These are phyloP conservation scores for Lipomyces starkeyi DNA, from an alignment of 805 yeast species.

Conservation along the genomic window DNA sequence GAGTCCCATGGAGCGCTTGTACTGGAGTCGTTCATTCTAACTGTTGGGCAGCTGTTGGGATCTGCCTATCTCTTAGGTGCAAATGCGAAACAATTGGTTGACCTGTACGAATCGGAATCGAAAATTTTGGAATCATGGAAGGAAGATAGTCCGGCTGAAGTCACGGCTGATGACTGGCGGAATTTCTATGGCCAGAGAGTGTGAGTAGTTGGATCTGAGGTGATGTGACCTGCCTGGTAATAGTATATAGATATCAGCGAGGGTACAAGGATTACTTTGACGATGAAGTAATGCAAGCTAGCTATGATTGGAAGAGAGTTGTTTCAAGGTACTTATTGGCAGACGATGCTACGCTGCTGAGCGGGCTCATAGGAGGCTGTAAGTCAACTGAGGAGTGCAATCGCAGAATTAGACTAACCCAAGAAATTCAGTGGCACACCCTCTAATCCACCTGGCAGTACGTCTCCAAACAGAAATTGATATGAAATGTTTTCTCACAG, in stretches of 20 bases:
- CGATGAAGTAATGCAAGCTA: constrained; percentile 46
- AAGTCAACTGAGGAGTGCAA: constrained; percentile 7
- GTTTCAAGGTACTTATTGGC: constrained; percentile 40
- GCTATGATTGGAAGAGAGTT: constrained; percentile 46
- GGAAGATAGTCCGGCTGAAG: constrained; percentile 50
- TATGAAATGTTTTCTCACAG: not conserved
- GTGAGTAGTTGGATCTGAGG: constrained; percentile 22
- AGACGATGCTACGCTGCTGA: constrained; percentile 33
- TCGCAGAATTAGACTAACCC: constrained; percentile 8
- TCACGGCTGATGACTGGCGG: constrained; percentile 46
- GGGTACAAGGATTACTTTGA: constrained; percentile 50
- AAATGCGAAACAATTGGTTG: constrained; percentile 41
- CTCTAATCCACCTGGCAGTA: constrained; percentile 46
- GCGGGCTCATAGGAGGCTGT: constrained; percentile 35
- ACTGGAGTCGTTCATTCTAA: not conserved
- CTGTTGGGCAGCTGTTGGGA: constrained; percentile 37
- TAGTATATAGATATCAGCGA: constrained; percentile 41
- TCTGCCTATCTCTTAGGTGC: constrained; percentile 50
- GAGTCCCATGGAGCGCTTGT: not conserved
- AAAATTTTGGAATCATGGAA: constrained; percentile 44
- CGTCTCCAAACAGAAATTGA: not conserved
- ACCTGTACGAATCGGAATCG: constrained; percentile 43
- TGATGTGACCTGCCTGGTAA: not conserved
- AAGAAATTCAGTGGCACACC: constrained; percentile 39
- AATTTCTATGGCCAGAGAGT: constrained; percentile 44